Evolutionary conservation across 2,329 filamentous ascomycete genomes (phyloP), one percentile per base, ranked within the genome.

Genomic region (Orbilia brochopaga): DNA sequence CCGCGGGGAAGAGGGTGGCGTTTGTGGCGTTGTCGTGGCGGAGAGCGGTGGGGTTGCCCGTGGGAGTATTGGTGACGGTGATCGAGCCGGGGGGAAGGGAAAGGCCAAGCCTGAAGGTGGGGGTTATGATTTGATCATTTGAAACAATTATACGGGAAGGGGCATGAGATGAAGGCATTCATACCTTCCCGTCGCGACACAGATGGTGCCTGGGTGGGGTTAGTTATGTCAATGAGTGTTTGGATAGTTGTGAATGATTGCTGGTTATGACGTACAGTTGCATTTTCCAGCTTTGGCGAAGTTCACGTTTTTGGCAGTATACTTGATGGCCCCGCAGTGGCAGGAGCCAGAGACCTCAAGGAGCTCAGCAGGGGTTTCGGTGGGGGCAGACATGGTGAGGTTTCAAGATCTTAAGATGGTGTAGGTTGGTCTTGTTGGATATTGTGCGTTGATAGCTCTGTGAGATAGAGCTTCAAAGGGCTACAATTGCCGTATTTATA

Each of bases 291-390:
- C 59, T n/a, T 64, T 64, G 32, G 11, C 44, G 13, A 70, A 17
- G 35, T 70, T 54, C 8, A 64, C 59, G 23, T 72, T 61, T n/a
- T 56, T 40, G 35, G 51, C 60, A 15, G 51, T 65, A n/a, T 51
- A 65, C 24, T 65, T 72, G 40, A 72, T 46, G 37, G 55, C 60
- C 1, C 56, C 56, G 27, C 67, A 72, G 50, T 72, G 67, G 60
- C 67, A 72, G 8, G 67, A 72, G 30, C 67, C 67, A 6, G 50
- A 46, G 51, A 61, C 48, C 7, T 72, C 60, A 10, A 56, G 32
- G 4, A 23, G 54, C 23, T 72, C 60, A 15, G 17, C 17, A 15
- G 59, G 30, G 2, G 53, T 44, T 30, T 70, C 66, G 32, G 66
- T n/a, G 1, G 60, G n/a, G 21, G 60, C 24, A 32, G 60, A 65